These are phyloP conservation scores for Penicillium sp. DNA, from an alignment of 2,329 filamentous ascomycete genomes.

Conservation along the genomic window DNA sequence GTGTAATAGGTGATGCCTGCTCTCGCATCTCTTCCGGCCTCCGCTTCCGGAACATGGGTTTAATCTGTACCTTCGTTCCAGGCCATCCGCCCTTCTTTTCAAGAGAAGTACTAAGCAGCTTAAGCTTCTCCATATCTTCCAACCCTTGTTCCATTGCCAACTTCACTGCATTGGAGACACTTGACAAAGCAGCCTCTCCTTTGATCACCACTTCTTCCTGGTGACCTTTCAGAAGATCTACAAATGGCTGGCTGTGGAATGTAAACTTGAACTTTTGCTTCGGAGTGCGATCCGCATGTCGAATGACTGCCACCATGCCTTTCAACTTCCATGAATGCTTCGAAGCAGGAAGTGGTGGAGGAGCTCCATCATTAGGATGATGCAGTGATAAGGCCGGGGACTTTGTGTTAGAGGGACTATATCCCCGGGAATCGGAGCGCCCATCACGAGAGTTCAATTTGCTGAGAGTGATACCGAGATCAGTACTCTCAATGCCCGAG, in stretches of 20 bases:
- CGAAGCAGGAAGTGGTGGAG: slow-evolving; percentile 61
- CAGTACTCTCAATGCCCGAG: slow-evolving; percentile 31
- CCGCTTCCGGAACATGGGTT: slow-evolving; percentile 96
- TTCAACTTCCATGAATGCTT: slow-evolving; percentile 98
- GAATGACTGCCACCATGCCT: slow-evolving; percentile 92
- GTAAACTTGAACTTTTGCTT: slow-evolving; percentile 99
- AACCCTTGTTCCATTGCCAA: slow-evolving; percentile 72
- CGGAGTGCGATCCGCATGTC: slow-evolving; percentile 93
- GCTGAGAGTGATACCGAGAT: slow-evolving; percentile 18
- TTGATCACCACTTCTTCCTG: slow-evolving; percentile 95
- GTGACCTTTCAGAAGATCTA: slow-evolving; percentile 89
- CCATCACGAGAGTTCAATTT: slow-evolving; percentile 23
- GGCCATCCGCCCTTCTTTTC: slow-evolving; percentile 91
- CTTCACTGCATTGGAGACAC: slow-evolving; percentile 85
- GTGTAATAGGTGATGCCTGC: slow-evolving; percentile 21
- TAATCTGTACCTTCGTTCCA: slow-evolving; percentile 97
- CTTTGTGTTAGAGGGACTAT: slow-evolving; percentile 25
- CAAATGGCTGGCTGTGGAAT: slow-evolving; percentile 94
- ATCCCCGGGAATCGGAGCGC: slow-evolving; percentile 18
- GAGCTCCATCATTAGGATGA: slow-evolving; percentile 26
- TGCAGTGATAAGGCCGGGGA: slow-evolving; percentile 27
- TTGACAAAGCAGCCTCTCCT: slow-evolving; percentile 82
- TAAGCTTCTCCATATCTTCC: slow-evolving; percentile 86
- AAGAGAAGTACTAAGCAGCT: slow-evolving; percentile 77
- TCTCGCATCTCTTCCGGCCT: slow-evolving; percentile 60